Evolutionary conservation across 2,329 filamentous ascomycete species (phyloP).

Genomic region (Pseudogymnoascus sp.): DNA sequence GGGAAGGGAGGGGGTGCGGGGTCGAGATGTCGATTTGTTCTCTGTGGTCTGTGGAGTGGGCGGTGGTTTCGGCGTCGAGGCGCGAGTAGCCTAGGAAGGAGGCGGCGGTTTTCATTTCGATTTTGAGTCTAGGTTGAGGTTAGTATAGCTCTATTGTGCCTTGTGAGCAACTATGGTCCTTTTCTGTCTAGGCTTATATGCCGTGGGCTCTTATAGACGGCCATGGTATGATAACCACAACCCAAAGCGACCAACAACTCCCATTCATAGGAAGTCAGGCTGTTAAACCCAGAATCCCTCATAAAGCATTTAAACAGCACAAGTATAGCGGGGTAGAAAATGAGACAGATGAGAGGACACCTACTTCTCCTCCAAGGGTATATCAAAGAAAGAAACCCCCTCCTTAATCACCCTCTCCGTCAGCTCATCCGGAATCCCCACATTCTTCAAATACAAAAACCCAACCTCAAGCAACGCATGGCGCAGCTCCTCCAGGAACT

Average conservation of each 20-base stretch:
- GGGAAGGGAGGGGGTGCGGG: constrained; percentile 56
- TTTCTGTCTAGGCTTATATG: background rate
- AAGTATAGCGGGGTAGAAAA: background rate
- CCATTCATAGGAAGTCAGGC: background rate
- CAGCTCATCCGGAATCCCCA: constrained; percentile 59
- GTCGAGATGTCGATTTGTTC: constrained; percentile 85
- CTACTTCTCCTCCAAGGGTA: constrained; percentile 67
- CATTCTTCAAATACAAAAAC: constrained; percentile 77
- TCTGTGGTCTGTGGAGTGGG: constrained; percentile 65
- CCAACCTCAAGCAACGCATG: constrained; percentile 77
- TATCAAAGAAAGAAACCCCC: constrained; percentile 66
- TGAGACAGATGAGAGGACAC: constrained; percentile 17
- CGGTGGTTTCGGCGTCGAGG: constrained; percentile 62
- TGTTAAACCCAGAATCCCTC: background rate
- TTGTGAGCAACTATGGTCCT: background rate
- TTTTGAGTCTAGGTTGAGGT: constrained; percentile 40
- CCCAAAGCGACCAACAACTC: background rate
- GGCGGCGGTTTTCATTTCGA: constrained; percentile 65
- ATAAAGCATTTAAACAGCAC: background rate
- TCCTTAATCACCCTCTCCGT: constrained; percentile 57
- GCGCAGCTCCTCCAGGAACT: constrained; percentile 62
- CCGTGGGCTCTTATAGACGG: background rate
- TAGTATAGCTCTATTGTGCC: background rate
- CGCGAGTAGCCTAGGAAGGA: constrained; percentile 64
- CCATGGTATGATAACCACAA: background rate